Evolutionary conservation across 495 filamentous ascomycete species (phyloP).

Genomic region (Patellaria atrata): DNA sequence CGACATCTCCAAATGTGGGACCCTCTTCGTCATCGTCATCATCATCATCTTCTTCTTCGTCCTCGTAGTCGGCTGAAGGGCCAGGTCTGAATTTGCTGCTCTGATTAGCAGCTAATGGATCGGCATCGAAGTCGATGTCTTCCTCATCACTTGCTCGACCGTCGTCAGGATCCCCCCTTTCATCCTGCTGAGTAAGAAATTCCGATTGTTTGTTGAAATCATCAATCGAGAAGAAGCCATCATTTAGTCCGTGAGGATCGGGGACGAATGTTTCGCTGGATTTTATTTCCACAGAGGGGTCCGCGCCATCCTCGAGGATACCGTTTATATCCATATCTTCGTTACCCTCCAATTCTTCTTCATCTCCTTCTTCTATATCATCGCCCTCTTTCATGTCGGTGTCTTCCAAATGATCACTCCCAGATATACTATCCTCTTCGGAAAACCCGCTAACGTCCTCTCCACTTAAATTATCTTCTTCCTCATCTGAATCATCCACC

Average conservation of each 20-base stretch:
- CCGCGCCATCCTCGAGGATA: slow-evolving; percentile 26
- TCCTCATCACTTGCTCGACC: slow-evolving; percentile 57
- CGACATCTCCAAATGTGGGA: slow-evolving; percentile 59
- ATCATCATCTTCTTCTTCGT: slow-evolving; percentile 32
- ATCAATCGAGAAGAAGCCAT: slow-evolving; percentile 96
- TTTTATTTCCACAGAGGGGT: slow-evolving; percentile 27
- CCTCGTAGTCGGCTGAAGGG: slow-evolving; percentile 19
- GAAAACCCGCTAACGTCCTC: slow-evolving; percentile 11
- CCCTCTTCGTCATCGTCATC: slow-evolving; percentile 54
- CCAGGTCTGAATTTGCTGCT: slow-evolving; percentile 2
- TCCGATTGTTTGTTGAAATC: slow-evolving; percentile 92
- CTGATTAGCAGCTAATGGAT: slow-evolving; percentile 36
- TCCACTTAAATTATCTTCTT: slow-evolving; percentile 22
- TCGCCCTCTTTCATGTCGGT: slow-evolving; percentile 27
- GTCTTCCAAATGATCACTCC: slow-evolving; percentile 31
- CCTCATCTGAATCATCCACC: slow-evolving; percentile 21
- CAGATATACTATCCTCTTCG: slow-evolving; percentile 23
- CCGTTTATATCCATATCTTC: slow-evolving; percentile 25
- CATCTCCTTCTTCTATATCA: slow-evolving; percentile 25
- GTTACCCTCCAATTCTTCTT: slow-evolving; percentile 26
- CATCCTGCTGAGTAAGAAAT: slow-evolving; percentile 71
- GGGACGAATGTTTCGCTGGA: slow-evolving; percentile 32
- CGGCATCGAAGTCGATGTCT: slow-evolving; percentile 67
- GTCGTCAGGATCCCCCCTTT: slow-evolving; percentile 47
- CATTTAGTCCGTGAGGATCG: slow-evolving; percentile 61